Evolutionary conservation across 345 rosid genomes (phyloP).

Genomic region (Lepidium didymum): DNA sequence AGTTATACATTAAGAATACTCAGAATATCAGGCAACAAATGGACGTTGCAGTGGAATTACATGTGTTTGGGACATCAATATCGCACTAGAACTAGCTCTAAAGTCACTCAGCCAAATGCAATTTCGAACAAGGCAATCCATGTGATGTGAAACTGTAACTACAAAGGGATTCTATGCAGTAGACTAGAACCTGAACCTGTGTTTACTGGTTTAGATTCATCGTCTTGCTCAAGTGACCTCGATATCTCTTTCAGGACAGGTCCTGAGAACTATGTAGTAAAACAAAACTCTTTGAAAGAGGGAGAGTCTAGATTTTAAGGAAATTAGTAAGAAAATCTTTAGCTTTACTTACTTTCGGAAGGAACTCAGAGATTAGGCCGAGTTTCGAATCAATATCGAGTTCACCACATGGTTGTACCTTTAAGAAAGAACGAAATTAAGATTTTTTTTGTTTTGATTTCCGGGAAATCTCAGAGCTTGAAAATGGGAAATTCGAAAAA

Average conservation of each 20-base stretch:
- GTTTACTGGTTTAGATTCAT: neutral
- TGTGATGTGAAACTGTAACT: neutral
- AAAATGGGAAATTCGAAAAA: neutral
- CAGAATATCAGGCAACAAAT: neutral
- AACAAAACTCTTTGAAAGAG: neutral
- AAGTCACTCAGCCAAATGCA: neutral
- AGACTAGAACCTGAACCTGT: slow-evolving; percentile 22
- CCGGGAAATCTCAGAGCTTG: no score
- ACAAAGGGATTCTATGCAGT: neutral
- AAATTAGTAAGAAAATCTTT: neutral
- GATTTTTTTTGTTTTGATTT: neutral
- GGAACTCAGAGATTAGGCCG: slow-evolving; percentile 32
- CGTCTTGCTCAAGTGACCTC: slow-evolving; percentile 20
- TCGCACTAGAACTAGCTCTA: neutral
- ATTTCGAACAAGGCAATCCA: neutral
- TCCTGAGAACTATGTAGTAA: slow-evolving; percentile 38
- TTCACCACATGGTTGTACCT: slow-evolving; percentile 70
- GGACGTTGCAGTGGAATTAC: neutral
- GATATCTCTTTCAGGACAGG: slow-evolving; percentile 48
- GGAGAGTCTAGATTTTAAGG: neutral
- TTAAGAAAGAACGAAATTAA: neutral
- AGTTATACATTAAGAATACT: neutral
- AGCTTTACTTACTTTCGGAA: slow-evolving; percentile 47
- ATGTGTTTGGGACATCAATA: neutral
- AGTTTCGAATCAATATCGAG: slow-evolving; percentile 43